Conservation (phyloP, 768 basidiomycete genomes). For the Psilocybe azurescens region DNA sequence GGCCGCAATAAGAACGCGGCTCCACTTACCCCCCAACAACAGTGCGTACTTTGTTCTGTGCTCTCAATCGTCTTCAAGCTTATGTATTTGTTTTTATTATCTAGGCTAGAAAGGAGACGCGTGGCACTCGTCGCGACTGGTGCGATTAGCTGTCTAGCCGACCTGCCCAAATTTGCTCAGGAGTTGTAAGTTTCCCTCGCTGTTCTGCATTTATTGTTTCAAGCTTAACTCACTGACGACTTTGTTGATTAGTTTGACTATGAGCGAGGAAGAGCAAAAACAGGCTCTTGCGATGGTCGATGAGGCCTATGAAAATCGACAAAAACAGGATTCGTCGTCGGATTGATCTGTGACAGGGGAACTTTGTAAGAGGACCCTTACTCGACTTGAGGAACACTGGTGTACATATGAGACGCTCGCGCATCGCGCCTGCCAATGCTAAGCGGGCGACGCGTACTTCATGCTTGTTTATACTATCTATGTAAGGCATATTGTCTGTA, state of each 20-base stretch:
- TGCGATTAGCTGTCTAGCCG: conserved; percentile 55
- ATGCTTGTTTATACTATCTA: too few species aligned
- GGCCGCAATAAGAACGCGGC: background rate
- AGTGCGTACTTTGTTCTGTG: too few species aligned
- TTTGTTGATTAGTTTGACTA: background rate
- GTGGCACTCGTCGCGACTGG: conserved; percentile 67
- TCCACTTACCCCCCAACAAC: background rate
- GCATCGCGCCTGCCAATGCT: too few species aligned
- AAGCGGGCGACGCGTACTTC: too few species aligned
- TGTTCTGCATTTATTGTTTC: conserved; percentile 10
- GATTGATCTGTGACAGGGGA: background rate
- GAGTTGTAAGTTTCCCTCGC: conserved; percentile 57
- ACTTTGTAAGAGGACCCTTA: too few species aligned
- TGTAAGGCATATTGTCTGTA: too few species aligned
- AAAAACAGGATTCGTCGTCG: background rate
- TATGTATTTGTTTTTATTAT: background rate
- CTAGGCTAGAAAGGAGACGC: conserved; percentile 59
- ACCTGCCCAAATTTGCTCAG: conserved; percentile 63
- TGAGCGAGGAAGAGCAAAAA: background rate
- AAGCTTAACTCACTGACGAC: background rate
- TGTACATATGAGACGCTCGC: too few species aligned
- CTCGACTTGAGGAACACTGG: too few species aligned
- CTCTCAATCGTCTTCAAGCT: background rate
- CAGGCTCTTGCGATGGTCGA: background rate
- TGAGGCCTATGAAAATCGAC: background rate